Evolutionary conservation across 2,329 filamentous ascomycete genomes (phyloP).

Genomic region (Claviceps purpurea): DNA sequence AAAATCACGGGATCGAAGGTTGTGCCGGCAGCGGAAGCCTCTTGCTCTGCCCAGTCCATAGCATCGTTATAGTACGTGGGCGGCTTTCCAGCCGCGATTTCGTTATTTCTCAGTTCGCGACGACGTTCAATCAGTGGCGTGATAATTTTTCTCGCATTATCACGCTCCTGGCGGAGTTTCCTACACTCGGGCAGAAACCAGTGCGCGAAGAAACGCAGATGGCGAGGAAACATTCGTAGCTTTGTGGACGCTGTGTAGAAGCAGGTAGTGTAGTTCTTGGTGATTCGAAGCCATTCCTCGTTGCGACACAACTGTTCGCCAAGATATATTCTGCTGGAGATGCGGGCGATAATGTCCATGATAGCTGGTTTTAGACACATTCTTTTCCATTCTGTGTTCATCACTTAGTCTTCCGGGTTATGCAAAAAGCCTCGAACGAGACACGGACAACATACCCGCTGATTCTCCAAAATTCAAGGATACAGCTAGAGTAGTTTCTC

Average conservation of each 20-base stretch:
- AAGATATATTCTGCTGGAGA: conserved; percentile 20
- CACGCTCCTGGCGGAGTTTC: conserved; percentile 13
- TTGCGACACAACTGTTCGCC: conserved; percentile 24
- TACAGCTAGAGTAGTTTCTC: background rate
- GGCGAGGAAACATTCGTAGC: conserved; percentile 28
- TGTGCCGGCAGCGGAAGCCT: conserved; percentile 26
- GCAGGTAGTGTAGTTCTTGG: conserved; percentile 31
- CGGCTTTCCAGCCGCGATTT: conserved; percentile 16
- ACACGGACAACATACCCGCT: background rate
- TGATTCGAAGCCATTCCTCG: conserved; percentile 28
- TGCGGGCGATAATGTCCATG: conserved; percentile 9
- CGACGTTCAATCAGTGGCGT: conserved; percentile 32
- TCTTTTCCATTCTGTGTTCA: conserved; percentile 6
- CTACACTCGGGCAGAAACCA: conserved; percentile 27
- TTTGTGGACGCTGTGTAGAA: conserved; percentile 16
- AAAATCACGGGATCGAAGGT: conserved; percentile 6
- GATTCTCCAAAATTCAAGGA: background rate
- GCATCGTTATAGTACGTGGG: conserved; percentile 31
- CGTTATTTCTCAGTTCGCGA: conserved; percentile 23
- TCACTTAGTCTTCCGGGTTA: background rate
- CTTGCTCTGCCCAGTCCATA: conserved; percentile 41
- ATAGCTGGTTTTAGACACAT: conserved; percentile 5
- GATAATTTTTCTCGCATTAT: conserved; percentile 5
- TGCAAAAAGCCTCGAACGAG: background rate
- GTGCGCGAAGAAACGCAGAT: conserved; percentile 31